Evolutionary conservation across 208 protist genomes (phyloP), one percentile per base, ranked within the genome.

Genomic region (Phytomonas francai): DNA sequence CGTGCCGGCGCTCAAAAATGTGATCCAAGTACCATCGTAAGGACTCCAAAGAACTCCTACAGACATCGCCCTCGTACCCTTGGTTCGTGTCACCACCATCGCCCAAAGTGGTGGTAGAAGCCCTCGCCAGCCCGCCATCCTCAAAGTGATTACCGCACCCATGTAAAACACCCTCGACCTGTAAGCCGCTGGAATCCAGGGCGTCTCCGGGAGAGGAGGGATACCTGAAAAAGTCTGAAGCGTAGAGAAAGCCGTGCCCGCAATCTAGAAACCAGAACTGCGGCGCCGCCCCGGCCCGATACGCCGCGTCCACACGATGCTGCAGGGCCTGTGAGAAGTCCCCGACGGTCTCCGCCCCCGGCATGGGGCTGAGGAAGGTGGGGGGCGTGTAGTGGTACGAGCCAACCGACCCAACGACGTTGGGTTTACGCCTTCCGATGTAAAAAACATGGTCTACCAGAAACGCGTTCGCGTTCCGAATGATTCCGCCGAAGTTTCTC

Each of bases 381-480:
- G 88, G 86, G 3, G 85, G 83, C 3, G 86, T 91, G 79, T 94
- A 96, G 67, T 93, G 88, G 61, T 94, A 80, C 3, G 78, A 85
- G 34, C 91, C 91, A 14, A 96, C 79, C 1, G 88, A 76, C 16
- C 91, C 91, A 4, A 93, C 81, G 8, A 87, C 80, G 70, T 96
- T 96, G 31, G 82, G 73, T 75, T 93, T 93, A 42, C 82, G 74
- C 9, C 87, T 74, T 4, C 91, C 91, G 33, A 88, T 73, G 66
- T 94, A 96, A 56, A 74, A 85, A 22, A 96, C 81, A 51, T 77
- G 29, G 72, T 93, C 88, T 6, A 94, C 85, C 0, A 94, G 71
- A 76, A 96, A 96, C 2, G 87, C 88, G 71, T 96, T 96, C 25
- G 88, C 84, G 74, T 83, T 93, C 39, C 91, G 85, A 28, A 96